Percentiles rank a stretch among this genome's conserved stretches.
These are phyloP conservation scores for Mortierella sp. DNA, from an alignment of 371 early-diverging fungal species.

Conservation along the genomic window DNA sequence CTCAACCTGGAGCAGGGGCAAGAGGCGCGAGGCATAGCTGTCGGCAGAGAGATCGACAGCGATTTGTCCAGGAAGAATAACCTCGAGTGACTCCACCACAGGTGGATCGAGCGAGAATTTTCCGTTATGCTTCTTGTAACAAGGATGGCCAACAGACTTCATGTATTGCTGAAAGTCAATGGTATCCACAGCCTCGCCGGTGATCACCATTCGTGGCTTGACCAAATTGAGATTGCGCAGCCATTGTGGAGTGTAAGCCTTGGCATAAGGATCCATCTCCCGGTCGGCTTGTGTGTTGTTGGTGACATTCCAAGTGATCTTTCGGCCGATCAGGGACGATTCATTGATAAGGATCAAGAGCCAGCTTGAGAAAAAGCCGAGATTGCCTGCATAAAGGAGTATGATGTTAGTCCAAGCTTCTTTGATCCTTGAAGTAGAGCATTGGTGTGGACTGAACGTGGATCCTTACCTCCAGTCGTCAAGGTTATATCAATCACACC, in stretches of 20 bases:
- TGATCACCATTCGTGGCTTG: constrained; percentile 37
- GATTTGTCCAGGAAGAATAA: constrained; percentile 46
- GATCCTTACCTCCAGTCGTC: constrained; percentile 26
- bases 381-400: constrained; percentile 21
- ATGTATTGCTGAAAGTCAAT: constrained; percentile 45
- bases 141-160: constrained; percentile 29
- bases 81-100: constrained; percentile 34
- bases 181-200: constrained; percentile 39
- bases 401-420: neutral
- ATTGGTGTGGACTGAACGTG: neutral
- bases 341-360: constrained; percentile 44
- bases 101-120: constrained; percentile 46
- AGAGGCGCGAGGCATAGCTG: constrained; percentile 42
- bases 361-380: constrained; percentile 52
- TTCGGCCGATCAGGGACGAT: constrained; percentile 41
- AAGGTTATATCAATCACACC: constrained; percentile 39
- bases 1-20: constrained; percentile 46
- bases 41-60: constrained; percentile 45
- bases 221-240: constrained; percentile 39
- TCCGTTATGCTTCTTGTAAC: constrained; percentile 49
- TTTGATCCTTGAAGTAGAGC: neutral
- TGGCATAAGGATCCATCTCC: constrained; percentile 53
- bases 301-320: constrained; percentile 49
- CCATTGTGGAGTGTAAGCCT: constrained; percentile 32
- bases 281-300: constrained; percentile 49